Conservation (phyloP, 1,284 basidiomycete species). For the Marasmius fiardii region DNA sequence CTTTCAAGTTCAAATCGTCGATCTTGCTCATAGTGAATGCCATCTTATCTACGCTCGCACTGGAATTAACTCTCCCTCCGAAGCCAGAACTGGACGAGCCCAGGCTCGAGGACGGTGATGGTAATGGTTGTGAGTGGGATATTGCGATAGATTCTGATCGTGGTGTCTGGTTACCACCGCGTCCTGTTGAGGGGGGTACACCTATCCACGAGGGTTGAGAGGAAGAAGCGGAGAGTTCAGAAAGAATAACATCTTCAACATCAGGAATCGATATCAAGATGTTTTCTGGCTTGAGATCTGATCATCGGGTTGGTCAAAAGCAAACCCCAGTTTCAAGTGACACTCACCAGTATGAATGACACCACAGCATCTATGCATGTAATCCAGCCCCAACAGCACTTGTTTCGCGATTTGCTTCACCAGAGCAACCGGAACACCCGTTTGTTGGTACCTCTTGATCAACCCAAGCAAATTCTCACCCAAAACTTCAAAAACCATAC, state of each 20-base stretch:
- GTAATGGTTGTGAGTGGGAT: constrained; percentile 92
- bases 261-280: constrained; percentile 97
- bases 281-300: constrained; percentile 97
- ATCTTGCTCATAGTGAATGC: constrained; percentile 91
- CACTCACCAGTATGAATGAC: constrained; percentile 83
- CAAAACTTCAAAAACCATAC: constrained; percentile 99
- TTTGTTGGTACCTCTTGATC: constrained; percentile 94
- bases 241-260: constrained; percentile 90
- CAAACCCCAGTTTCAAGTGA: constrained; percentile 16
- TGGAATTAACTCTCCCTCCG: background rate
- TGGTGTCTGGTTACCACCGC: constrained; percentile 97
- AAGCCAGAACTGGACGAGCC: constrained; percentile 46
- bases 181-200: constrained; percentile 92
- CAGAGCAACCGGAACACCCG: constrained; percentile 91
- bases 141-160: constrained; percentile 88
- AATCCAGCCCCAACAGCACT: constrained; percentile 92
- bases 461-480: constrained; percentile 98
- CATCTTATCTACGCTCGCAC: constrained; percentile 73
- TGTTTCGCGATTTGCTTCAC: constrained; percentile 98
- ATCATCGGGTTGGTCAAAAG: constrained; percentile 10
- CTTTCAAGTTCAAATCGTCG: constrained; percentile 33
- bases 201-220: constrained; percentile 74
- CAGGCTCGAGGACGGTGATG: constrained; percentile 72
- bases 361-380: constrained; percentile 95
- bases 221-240: constrained; percentile 66